These are phyloP conservation scores for Pythium pyrilobum DNA, from an alignment of 352 stramenopile species.

Conservation along the genomic window DNA sequence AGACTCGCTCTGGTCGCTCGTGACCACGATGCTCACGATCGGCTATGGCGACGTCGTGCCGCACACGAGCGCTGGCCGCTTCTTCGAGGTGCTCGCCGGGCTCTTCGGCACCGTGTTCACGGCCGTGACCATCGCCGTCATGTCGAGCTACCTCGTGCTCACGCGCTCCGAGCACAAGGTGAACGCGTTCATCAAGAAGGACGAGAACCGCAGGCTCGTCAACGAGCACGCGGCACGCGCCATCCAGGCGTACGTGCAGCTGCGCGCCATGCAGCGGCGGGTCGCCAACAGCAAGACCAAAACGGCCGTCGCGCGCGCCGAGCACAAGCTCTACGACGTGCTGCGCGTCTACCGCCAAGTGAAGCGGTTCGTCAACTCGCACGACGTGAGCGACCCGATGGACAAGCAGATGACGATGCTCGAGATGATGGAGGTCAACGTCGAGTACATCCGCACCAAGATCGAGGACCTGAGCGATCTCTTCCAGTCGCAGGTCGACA, in stretches of 20 bases:
- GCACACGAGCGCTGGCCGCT: conserved; percentile 37
- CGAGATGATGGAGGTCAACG: conserved; percentile 83
- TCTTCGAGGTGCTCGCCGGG: conserved; percentile 44
- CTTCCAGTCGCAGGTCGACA: conserved; percentile 32
- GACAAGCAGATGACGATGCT: conserved; percentile 84
- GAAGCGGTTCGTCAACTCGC: conserved; percentile 53
- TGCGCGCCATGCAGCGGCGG: conserved; percentile 39
- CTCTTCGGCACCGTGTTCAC: conserved; percentile 51
- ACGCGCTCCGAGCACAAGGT: conserved; percentile 78
- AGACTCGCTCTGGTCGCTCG: conserved; percentile 57
- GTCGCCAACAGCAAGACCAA: conserved; percentile 20
- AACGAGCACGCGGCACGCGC: conserved; percentile 51
- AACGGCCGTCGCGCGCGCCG: conserved; percentile 26
- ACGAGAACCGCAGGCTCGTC: conserved; percentile 54
- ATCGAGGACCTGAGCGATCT: conserved; percentile 62
- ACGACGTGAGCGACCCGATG: conserved; percentile 69
- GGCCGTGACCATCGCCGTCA: conserved; percentile 70
- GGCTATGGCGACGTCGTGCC: conserved; percentile 67
- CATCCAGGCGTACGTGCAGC: conserved; percentile 59
- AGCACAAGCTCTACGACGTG: conserved; percentile 59
- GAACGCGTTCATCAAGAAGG: conserved; percentile 72
- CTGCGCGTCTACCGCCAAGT: conserved; percentile 48
- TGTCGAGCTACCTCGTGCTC: conserved; percentile 67
- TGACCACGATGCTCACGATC: conserved; percentile 73
- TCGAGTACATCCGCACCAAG: conserved; percentile 77